Evolutionary conservation across 2,329 filamentous ascomycete species (phyloP), one percentile per base, ranked within the genome.

Genomic region (Claviceps quebecensis): DNA sequence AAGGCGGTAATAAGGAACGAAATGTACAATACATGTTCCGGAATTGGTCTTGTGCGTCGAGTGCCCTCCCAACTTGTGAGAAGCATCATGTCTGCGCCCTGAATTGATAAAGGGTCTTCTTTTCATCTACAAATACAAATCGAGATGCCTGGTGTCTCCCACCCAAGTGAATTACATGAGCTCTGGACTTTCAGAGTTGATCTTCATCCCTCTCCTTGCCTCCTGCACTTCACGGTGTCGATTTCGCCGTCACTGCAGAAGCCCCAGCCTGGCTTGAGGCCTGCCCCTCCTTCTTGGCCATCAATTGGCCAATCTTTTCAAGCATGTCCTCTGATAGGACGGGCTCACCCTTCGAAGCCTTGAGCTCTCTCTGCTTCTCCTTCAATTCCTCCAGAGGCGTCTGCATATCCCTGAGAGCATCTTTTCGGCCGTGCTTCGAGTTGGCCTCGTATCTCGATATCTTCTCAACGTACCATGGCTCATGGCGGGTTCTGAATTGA

Each of bases 401-500:
- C 58, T 69, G 68, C 73, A 77, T 76, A 3, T 63, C 60, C 49
- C 59, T 57, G 49, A 59, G 49, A 47, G 61, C 60, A 52, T 65
- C 60, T 47, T 57, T 17, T 37, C 58, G 56, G 50, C 61, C 56
- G 62, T 72, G 69, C 64, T 68, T 66, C 29, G 29, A 11, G 55
- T 65, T 69, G 29, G 61, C 63, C 44, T 78, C 82, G 64, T 83
- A 76, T 53, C 72, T 69, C 65, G 80, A 72, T 72, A 83, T 84
- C 67, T 73, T 69, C 57, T 72, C 72, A 49, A 90, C 67, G 64
- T 84, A 95, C 65, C 84, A 84, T 45, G 77, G 71, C 56, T 89
- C 85, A 69, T 95, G 87, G 47, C 87, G 76, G 50, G 83, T 88
- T 61, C 89, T 77, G 79, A 90, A 93, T 60, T 77, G 80, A 59